Evolutionary conservation across 2,329 filamentous ascomycete species (phyloP).

Genomic region (Penicillium sp.): DNA sequence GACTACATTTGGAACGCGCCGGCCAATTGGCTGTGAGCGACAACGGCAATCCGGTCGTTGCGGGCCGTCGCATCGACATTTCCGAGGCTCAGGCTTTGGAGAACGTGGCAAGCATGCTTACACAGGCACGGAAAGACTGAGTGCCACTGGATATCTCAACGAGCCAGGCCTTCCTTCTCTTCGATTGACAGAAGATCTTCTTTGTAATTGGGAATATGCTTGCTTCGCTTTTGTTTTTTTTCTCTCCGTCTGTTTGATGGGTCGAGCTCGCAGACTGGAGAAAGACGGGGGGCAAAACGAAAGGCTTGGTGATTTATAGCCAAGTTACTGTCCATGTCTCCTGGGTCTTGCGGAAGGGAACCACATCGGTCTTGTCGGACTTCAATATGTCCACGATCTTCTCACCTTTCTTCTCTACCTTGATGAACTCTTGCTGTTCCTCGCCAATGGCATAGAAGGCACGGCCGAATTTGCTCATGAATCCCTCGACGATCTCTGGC

Average conservation of each 20-base stretch:
- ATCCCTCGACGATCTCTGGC: conserved; percentile 50
- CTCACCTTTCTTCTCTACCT: conserved; percentile 52
- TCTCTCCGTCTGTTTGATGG: conserved; percentile 2
- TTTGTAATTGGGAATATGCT: too few relatives aligned
- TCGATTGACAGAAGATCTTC: too few relatives aligned
- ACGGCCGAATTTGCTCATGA: conserved; percentile 53
- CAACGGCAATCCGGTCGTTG: conserved; percentile 30
- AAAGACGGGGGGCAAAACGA: too few relatives aligned
- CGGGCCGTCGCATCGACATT: conserved; percentile 35
- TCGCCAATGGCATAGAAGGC: conserved; percentile 53
- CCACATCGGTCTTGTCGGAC: conserved; percentile 55
- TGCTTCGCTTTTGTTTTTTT: too few relatives aligned
- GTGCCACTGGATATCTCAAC: too few relatives aligned
- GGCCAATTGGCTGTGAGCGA: conserved; percentile 34
- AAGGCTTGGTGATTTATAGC: conserved; percentile 14
- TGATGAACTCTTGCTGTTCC: conserved; percentile 46
- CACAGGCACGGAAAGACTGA: conserved; percentile 16
- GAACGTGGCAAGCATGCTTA: conserved; percentile 33
- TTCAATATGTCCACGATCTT: conserved; percentile 51
- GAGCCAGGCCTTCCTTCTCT: too few relatives aligned
- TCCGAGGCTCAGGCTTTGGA: conserved; percentile 40
- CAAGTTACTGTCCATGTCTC: conserved; percentile 40
- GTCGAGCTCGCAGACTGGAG: not conserved
- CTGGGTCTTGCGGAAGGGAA: conserved; percentile 60
- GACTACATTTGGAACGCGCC: conserved; percentile 63